Evolutionary conservation across 352 stramenopile genomes (phyloP), one percentile per base, ranked within the genome.

Genomic region (Phytophthora cactorum): DNA sequence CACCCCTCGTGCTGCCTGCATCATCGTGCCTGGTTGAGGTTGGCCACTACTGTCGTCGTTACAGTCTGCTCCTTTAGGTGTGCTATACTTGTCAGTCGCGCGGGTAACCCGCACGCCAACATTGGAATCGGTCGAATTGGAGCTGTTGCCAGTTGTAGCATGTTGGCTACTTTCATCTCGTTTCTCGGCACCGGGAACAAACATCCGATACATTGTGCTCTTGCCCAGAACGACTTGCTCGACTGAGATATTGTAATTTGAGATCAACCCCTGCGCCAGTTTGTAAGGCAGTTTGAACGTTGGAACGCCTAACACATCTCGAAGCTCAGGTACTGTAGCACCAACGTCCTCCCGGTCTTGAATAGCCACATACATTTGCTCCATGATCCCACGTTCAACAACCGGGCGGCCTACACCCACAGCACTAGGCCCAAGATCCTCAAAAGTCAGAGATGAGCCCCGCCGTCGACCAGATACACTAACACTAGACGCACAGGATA

Each of bases 271-370:
- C 65, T 94, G 86, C 0, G 86, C 84, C 43, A 94, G 59, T 27
- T 91, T 92, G 68, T 94, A 94, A 27, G 86, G 86, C 3, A 94
- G 61, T 65, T 93, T 92, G 64, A 93, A 92, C n/a, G 86, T 92
- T 32, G 88, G 86, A 4, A 94, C 86, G 31, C 84, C 86, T 7
- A 93, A 66, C 17, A 91, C 59, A 63, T 96, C 88, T 55, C 86
- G 81, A 31, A 96, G 73, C 52, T 96, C 86, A 10, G 88, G 86
- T 25, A 96, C 90, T 15, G 88, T 94, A 7, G 84, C 80, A 0
- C 88, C 88, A 63, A 70, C 53, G 11, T 75, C 46, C 11, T 77
- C 52, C 25, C 83, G 71, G 17, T 84, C 66, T 62, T 90, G 68
- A 61, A 92, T 92, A 5, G 77, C 75, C 4, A 77, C 55, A 58